These are phyloP conservation scores for Benincasa hispida DNA, from an alignment of 306 rosid species.

Conservation along the genomic window DNA sequence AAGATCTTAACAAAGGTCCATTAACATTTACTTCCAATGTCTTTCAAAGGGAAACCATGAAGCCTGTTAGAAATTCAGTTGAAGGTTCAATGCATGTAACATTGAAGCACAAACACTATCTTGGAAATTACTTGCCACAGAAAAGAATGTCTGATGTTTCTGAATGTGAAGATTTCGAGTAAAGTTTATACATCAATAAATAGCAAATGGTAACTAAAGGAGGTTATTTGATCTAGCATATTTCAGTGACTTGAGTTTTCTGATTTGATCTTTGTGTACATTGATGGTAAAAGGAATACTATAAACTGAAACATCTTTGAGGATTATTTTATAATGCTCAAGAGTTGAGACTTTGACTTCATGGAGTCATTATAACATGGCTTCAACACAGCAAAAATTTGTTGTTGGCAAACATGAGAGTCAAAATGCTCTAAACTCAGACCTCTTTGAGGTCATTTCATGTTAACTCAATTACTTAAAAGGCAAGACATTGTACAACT, in stretches of 20 bases:
- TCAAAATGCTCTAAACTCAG: neutral
- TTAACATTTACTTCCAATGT: slow-evolving; percentile 22
- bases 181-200: neutral
- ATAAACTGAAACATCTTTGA: neutral
- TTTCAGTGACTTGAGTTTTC: neutral
- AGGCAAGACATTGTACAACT: neutral
- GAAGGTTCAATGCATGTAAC: slow-evolving; percentile 21
- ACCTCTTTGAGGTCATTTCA: neutral
- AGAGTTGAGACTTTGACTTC: neutral
- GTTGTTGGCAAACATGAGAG: neutral
- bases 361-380: neutral
- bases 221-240: neutral
- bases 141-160: slow-evolving; percentile 39
- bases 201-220: neutral
- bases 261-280: neutral
- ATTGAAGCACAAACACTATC: slow-evolving; percentile 21
- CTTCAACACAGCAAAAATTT: neutral
- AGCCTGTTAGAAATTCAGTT: slow-evolving; percentile 20
- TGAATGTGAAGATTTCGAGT: slow-evolving; percentile 23
- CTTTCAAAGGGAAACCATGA: slow-evolving; percentile 16
- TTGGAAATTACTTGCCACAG: slow-evolving; percentile 36
- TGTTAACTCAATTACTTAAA: neutral
- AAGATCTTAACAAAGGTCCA: slow-evolving; percentile 14
- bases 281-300: neutral
- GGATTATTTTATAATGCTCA: neutral